Percentiles rank a stretch among this genome's conserved stretches.
Evolutionary conservation across 139 green algal genomes (phyloP).

Genomic region (Coelastrella sp.): DNA sequence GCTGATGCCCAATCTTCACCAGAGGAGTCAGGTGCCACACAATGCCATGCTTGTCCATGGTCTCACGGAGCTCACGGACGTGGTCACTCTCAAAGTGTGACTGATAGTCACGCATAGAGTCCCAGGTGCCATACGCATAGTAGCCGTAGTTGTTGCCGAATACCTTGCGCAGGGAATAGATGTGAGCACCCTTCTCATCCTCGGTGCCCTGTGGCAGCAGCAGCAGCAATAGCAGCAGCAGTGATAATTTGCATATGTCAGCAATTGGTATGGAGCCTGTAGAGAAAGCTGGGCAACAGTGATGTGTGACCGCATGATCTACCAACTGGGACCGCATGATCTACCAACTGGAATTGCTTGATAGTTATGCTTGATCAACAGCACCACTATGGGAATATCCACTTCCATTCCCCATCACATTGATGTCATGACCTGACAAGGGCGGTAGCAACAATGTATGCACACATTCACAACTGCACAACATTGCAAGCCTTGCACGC

Average conservation of each 20-base stretch:
- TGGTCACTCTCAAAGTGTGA: constrained; percentile 32
- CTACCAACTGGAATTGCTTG: too few species aligned
- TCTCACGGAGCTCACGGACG: background rate
- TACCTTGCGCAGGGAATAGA: constrained; percentile 48
- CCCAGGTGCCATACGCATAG: constrained; percentile 32
- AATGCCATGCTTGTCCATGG: constrained; percentile 1
- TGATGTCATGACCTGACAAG: too few species aligned
- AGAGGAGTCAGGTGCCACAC: constrained; percentile 6
- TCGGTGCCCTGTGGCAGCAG: background rate
- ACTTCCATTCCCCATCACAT: too few species aligned
- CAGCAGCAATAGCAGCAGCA: background rate
- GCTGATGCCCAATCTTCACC: constrained; percentile 18
- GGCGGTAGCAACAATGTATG: too few species aligned
- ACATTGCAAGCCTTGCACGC: too few species aligned
- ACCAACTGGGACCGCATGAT: too few species aligned
- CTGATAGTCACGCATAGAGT: constrained; percentile 14
- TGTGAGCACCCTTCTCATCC: constrained; percentile 10
- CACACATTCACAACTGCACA: too few species aligned
- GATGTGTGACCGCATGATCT: too few species aligned
- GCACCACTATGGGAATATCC: too few species aligned
- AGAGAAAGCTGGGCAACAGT: too few species aligned
- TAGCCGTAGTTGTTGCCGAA: constrained; percentile 32
- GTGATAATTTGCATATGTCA: background rate
- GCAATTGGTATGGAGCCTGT: too few species aligned
- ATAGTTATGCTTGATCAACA: too few species aligned